Conservation (phyloP, 164 flowering plant species). For the Cinnamomum chago region DNA sequence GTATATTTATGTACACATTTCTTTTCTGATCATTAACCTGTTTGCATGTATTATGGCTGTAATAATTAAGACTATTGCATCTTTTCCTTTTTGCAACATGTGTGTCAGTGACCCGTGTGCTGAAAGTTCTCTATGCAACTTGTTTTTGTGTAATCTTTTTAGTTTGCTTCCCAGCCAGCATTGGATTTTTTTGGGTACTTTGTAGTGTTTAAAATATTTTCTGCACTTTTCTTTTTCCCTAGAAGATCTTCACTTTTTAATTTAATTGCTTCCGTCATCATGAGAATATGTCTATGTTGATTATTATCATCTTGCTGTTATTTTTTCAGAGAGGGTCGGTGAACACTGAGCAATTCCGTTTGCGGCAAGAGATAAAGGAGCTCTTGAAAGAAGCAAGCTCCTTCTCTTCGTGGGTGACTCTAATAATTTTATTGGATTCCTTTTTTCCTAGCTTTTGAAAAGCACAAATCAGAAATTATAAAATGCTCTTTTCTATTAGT, state of each 20-base stretch:
- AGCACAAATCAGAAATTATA: not conserved
- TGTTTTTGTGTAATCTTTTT: too few relatives aligned
- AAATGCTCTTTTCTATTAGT: not conserved
- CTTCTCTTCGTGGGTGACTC: conserved; percentile 62
- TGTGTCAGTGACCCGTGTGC: too few relatives aligned
- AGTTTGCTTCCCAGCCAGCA: too few relatives aligned
- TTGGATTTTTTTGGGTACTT: not conserved
- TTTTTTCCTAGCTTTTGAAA: conserved; percentile 1
- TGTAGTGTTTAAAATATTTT: not conserved
- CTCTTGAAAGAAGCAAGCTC: conserved; percentile 73
- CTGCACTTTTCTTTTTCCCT: not conserved
- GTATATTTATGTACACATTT: too few relatives aligned
- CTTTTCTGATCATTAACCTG: too few relatives aligned
- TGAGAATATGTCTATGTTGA: not conserved
- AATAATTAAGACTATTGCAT: too few relatives aligned
- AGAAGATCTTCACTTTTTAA: too few relatives aligned
- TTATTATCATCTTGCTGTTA: not conserved
- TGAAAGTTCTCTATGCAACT: too few relatives aligned
- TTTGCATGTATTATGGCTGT: too few relatives aligned
- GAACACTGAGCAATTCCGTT: conserved; percentile 32
- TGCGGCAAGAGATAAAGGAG: conserved; percentile 60
- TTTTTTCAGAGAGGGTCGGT: conserved; percentile 37
- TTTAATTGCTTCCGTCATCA: not conserved
- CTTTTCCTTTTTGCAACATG: too few relatives aligned
- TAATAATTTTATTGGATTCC: conserved; percentile 5